Evolutionary conservation across 2,329 filamentous ascomycete genomes (phyloP).

Genomic region (Xylaria multiplex): DNA sequence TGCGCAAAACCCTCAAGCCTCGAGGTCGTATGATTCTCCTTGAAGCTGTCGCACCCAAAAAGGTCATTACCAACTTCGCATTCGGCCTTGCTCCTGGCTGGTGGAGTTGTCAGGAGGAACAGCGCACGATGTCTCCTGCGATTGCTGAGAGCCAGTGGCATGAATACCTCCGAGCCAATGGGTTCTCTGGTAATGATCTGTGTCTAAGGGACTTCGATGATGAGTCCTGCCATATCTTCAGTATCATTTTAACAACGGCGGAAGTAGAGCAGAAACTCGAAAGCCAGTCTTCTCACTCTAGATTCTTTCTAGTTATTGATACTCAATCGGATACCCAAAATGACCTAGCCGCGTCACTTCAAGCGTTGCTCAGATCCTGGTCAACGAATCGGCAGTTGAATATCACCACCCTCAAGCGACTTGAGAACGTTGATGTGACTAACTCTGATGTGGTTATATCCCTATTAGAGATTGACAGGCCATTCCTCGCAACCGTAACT

Average conservation of each 20-base stretch:
- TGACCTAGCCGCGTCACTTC: slow-evolving; percentile 20
- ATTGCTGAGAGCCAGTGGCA: slow-evolving; percentile 39
- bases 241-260: slow-evolving; percentile 43
- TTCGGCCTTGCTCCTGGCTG: slow-evolving; percentile 41
- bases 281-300: background rate
- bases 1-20: slow-evolving; percentile 30
- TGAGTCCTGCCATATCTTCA: slow-evolving; percentile 39
- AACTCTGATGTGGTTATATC: slow-evolving; percentile 40
- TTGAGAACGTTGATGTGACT: background rate
- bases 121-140: slow-evolving; percentile 23
- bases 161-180: slow-evolving; percentile 33
- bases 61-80: slow-evolving; percentile 41
- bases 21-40: slow-evolving; percentile 35
- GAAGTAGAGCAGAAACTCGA: slow-evolving; percentile 15
- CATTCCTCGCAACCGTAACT: slow-evolving; percentile 43
- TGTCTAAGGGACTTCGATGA: slow-evolving; percentile 39
- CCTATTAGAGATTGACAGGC: slow-evolving; percentile 40
- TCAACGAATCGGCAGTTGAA: background rate
- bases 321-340: slow-evolving; percentile 33
- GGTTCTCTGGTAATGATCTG: slow-evolving; percentile 43
- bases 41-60: slow-evolving; percentile 36
- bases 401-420: slow-evolving; percentile 3
- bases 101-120: slow-evolving; percentile 37
- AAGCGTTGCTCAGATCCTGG: background rate
- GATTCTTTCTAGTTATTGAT: slow-evolving; percentile 38